Base-by-base conservation (phyloP, 352 stramenopile genomes). In the Phytophthora citrophthora region DNA sequence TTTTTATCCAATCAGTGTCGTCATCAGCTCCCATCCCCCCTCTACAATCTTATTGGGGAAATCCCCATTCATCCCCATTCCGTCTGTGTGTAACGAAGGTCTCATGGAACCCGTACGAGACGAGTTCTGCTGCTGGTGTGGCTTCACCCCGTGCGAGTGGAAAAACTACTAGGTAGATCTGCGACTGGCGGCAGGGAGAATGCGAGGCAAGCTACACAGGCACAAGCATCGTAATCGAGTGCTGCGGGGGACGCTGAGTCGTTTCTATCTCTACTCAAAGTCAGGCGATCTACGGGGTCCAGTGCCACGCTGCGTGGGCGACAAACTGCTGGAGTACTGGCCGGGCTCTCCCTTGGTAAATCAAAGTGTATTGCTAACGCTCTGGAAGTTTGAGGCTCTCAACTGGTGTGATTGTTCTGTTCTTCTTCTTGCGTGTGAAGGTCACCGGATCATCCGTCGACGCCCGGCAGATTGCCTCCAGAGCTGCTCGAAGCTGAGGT, bases 331-430 rank as follows among this genome's bases (percentile, higher is more conserved):
- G 16, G 12, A 47, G 11, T 39, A 23, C 10, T 61, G 53, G 53
- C 41, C 41, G 0, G 32, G 53, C 11, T 26, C 18, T n/a, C 18
- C 8, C 1, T 4, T 47, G 41, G 53, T 61, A 53, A 10, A 10
- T 7, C 11, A 29, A 61, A 13, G 27, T 43, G 29, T 43, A 54
- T 54, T 54, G 12, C 12, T 12, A 11, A 29, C 53, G 29, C 1
- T 53, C 44, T 27, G 43, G 54, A 2, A 61, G 52, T 6, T 60
- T 52, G n/a, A 43, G 52, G 4, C 20, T 15, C 15, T 61, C 54
- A 61, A 48, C 9, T 11, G 9, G 43, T 13, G 43, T 50, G 4
- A 54, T 63, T 24, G 15, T 55, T 18, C 18, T 43, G 26, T 54
- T 54, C 2, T 15, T 49, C 13, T 13, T 29, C 18, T 54, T 63